These are phyloP conservation scores for Talaromyces sp. DNA, from an alignment of 2,329 filamentous ascomycete species.

Conservation along the genomic window DNA sequence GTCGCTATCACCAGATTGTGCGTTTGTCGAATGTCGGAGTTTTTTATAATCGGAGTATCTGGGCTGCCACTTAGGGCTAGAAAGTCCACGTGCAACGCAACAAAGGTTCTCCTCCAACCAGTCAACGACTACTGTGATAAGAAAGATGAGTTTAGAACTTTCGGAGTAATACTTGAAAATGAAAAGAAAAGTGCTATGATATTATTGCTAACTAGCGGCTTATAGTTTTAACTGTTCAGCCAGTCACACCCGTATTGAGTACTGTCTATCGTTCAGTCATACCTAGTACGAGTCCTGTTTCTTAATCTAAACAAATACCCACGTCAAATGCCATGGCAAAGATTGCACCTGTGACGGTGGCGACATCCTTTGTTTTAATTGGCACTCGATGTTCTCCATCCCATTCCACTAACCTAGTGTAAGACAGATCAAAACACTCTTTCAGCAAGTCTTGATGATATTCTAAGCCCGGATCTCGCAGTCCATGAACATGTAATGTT, in stretches of 20 bases:
- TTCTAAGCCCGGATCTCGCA: not conserved
- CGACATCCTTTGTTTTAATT: slow-evolving; percentile 64
- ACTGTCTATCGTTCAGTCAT: not conserved
- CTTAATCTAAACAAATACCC: not conserved
- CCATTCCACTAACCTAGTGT: slow-evolving; percentile 66
- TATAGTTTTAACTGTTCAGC: not conserved
- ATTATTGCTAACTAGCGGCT: not conserved
- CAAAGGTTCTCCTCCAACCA: not conserved
- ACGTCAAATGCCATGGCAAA: not conserved
- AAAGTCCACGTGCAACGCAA: not conserved
- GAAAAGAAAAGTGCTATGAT: not conserved
- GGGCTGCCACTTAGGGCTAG: not conserved
- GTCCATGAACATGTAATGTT: not conserved
- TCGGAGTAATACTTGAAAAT: not conserved
- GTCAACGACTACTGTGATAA: not conserved
- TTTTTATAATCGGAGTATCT: not conserved
- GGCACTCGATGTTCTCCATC: slow-evolving; percentile 69
- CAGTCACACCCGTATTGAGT: not conserved
- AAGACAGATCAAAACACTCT: slow-evolving; percentile 60
- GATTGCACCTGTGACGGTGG: slow-evolving; percentile 39
- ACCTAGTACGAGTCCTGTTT: not conserved
- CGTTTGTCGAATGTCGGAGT: not conserved
- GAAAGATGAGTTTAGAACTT: not conserved
- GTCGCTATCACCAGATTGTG: not conserved
- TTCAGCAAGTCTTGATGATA: not conserved